Base-by-base conservation (phyloP, 2,329 filamentous ascomycete species). In the Penicillium italicum region DNA sequence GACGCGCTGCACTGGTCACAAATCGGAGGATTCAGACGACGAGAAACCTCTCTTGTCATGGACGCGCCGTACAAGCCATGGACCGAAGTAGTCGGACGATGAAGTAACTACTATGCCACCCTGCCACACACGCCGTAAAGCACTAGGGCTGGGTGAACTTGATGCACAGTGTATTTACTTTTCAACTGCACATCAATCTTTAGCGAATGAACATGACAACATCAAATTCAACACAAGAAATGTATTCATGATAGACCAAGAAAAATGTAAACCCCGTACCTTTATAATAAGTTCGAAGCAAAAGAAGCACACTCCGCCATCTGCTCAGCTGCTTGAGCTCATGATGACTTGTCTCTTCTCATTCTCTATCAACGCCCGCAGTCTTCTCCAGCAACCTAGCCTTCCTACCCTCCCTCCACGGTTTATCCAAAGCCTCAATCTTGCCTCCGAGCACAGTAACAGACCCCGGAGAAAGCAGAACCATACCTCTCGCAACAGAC, bases 391-490 rank as follows among this genome's bases (percentile, higher is more conserved):
- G 85, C 57, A 97, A 72, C 60, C 84, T 82, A 46, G 80, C 81
- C 71, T 96, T 86, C 60, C 89, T 81, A 2, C 84, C 85, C 14
- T 86, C 84, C 44, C 80, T 80, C 93, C 93, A 97, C 8, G 80
- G 80, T 68, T 84, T 86, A 68, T 97, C 90, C 80, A 91, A 84
- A 0, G 78, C 79, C 52, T 97, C 91, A 42, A 97, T 82, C 75
- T 90, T 95, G 0, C 94, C 94, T 2, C 94, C 94, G n/a, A 97
- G 74, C 2, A 96, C 69, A n/a, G 83, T 80, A 51, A 85, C 86
- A 54, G 73, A 85, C 2, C 76, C 77, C 1, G 90, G 86, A 59
- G 91, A 87, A 20, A 99, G 77, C 72, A 97, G 75, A n/a, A 96
- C 67, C 47, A 89, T 82, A 0, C 91, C 94, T 53, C 93, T 81